phyloP scores from a whole-genome alignment of 1,284 basidiomycete genomes.

The Ustilago curta region DNA sequence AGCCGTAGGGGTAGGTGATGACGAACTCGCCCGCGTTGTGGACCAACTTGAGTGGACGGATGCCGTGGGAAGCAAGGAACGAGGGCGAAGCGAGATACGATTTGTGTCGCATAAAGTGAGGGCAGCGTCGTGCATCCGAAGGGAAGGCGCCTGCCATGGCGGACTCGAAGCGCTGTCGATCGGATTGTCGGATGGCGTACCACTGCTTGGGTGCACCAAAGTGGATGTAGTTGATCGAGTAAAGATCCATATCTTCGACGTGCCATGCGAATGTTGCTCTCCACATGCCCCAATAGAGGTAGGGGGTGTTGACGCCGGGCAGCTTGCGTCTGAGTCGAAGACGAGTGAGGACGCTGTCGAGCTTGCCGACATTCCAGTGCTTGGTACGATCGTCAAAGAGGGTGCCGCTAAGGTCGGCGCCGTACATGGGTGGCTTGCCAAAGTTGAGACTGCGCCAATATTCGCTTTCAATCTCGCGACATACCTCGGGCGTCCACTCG shows the following conservation, averaged over 20 bases:
- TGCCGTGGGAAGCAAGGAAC: conserved; percentile 81
- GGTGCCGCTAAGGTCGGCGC: conserved; percentile 91
- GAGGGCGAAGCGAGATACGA: conserved; percentile 92
- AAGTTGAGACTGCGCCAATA: conserved; percentile 93
- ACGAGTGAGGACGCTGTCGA: conserved; percentile 87
- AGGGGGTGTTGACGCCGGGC: conserved; percentile 96
- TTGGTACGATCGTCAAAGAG: conserved; percentile 84
- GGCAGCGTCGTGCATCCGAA: conserved; percentile 76
- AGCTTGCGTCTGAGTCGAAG: conserved; percentile 78
- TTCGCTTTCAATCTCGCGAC: conserved; percentile 85
- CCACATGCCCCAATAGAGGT: conserved; percentile 99
- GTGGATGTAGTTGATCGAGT: conserved; percentile 99
- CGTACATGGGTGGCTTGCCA: conserved; percentile 92
- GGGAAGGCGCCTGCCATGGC: conserved; percentile 67
- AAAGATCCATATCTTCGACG: conserved; percentile 89
- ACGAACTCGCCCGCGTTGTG: conserved; percentile 94
- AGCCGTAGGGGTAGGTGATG: conserved; percentile 90
- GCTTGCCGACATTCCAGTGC: conserved; percentile 90
- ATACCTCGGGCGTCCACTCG: conserved; percentile 71
- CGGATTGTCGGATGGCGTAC: conserved; percentile 93
- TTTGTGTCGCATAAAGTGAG: conserved; percentile 96
- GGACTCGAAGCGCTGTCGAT: conserved; percentile 72
- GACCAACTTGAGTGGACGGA: conserved; percentile 73
- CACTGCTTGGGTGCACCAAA: conserved; percentile 96
- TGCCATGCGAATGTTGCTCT: conserved; percentile 97